Evolutionary conservation across 2,329 filamentous ascomycete species (phyloP).

Genomic region (Ophiostoma australiae): DNA sequence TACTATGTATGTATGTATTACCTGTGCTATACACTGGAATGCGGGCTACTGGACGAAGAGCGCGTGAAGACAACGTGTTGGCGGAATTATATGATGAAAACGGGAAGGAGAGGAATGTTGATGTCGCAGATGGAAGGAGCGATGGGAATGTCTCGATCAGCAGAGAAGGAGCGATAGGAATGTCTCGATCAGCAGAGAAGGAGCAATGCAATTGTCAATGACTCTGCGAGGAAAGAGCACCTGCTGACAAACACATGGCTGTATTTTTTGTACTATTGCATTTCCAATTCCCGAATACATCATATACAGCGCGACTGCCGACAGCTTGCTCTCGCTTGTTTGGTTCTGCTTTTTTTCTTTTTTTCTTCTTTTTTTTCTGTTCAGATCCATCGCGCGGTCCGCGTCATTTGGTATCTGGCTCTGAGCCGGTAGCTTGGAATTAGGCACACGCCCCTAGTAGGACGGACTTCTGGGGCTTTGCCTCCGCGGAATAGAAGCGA

Average conservation of each 20-base stretch:
- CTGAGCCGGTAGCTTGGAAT: not conserved
- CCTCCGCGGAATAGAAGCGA: not conserved
- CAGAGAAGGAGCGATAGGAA: too few species aligned
- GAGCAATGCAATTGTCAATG: too few species aligned
- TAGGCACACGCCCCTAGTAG: conserved; percentile 1
- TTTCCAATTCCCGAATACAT: not conserved
- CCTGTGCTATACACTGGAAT: not conserved
- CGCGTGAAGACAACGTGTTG: not conserved
- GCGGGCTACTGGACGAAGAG: not conserved
- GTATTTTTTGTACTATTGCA: not conserved
- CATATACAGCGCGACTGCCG: too few species aligned
- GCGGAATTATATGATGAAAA: not conserved
- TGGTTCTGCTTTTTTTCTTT: too few species aligned
- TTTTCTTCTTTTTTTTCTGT: too few species aligned
- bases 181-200: too few species aligned
- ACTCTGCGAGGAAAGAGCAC: not conserved
- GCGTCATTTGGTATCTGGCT: not conserved
- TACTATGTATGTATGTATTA: not conserved
- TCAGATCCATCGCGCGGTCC: not conserved
- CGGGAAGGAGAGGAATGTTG: conserved; percentile 6
- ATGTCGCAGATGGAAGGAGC: conserved; percentile 8
- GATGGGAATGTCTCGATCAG: not conserved
- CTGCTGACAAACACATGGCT: not conserved
- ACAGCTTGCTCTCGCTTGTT: too few species aligned
- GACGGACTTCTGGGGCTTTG: not conserved